Base-by-base conservation (phyloP, 805 yeast genomes). In the Phaffomyces thermotolerans region DNA sequence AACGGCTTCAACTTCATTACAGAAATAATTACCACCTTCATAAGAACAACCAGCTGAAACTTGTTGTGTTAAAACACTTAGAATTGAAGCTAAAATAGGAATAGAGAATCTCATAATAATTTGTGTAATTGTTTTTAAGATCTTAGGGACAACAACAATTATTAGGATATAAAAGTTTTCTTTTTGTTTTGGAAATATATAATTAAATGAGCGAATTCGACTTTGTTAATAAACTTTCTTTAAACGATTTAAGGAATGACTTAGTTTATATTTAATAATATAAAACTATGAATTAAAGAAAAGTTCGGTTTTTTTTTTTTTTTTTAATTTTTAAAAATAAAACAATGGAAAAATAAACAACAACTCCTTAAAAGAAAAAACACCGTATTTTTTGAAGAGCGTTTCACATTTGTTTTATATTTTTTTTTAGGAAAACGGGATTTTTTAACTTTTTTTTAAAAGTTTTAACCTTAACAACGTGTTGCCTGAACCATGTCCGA, bases 11-110 rank as follows among this genome's bases (percentile, higher is more conserved):
- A 85, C 85, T 51, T 77, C 66, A 52, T 76, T 66, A 70, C 97
- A 89, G 78, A 84, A 90, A 73, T 81, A 83, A 72, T 87, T 87
- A 54, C 96, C 96, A 51, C 66, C 74, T 34, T 71, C 73, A 48
- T 64, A 60, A 37, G 67, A 52, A 58, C 83, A 77, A 24, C 56
- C 62, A 38, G 68, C 66, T 34, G 48, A 15, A 41, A 46, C 56
- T 41, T 42, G 41, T 23, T 52, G 30, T n/a, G 48, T 42, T 24
- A 55, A 37, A 7, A 53, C 51, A 13, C 54, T 38, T 15, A 57
- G 34, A 34, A 55, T 48, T 23, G 58, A 55, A 18, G 53, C 39
- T 37, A 55, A 34, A 29, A 57, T 38, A 29, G 56, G 30, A 34
- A 46, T 48, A 34, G 61, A 55, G 38, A 48, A 50, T 43, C 42